phyloP scores from a whole-genome alignment of 2,329 filamentous ascomycete genomes.

The Alternaria sp. region DNA sequence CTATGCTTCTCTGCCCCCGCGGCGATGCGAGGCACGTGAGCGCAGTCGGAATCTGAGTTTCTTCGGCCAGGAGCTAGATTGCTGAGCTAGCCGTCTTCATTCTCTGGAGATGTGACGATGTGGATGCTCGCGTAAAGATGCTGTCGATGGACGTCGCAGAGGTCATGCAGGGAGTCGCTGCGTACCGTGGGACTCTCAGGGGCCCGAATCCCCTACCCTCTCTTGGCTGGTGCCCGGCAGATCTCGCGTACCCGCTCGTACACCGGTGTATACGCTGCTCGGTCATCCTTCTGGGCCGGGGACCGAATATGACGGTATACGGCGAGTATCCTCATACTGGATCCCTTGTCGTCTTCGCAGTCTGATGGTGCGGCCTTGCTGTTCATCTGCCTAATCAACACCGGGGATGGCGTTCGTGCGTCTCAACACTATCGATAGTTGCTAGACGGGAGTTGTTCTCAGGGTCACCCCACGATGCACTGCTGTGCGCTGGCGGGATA shows the following conservation, averaged over 20 bases:
- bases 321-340: not conserved
- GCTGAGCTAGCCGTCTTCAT: not conserved
- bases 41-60: not conserved
- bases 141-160: not conserved
- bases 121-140: not conserved
- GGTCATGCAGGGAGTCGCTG: conserved; percentile 7
- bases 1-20: not conserved
- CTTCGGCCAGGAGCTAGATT: not conserved
- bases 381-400: not conserved
- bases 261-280: not conserved
- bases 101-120: not conserved
- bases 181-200: conserved; percentile 5
- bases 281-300: not conserved
- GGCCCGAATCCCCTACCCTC: not conserved
- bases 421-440: not conserved
- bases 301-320: not conserved
- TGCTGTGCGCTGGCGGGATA: not conserved
- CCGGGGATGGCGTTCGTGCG: not conserved
- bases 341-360: not conserved
- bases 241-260: not conserved
- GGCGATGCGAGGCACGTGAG: not conserved
- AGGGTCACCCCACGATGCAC: not conserved
- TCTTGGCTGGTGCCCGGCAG: not conserved
- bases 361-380: not conserved
- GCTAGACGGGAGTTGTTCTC: not conserved